Evolutionary conservation across 805 yeast genomes (phyloP).

Genomic region (Hanseniaspora lindneri): DNA sequence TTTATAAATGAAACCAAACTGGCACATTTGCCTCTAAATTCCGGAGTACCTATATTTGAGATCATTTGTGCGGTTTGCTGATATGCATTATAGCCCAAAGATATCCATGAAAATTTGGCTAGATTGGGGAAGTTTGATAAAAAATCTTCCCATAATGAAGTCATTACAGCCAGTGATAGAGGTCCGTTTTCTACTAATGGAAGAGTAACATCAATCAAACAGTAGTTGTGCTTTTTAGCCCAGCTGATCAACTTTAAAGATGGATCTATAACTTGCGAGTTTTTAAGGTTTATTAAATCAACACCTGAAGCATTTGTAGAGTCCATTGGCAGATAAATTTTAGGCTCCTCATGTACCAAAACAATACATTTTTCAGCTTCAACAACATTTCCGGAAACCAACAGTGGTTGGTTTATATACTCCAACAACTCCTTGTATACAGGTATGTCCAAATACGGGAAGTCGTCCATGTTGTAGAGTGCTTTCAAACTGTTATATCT

Average conservation of each 20-base stretch:
- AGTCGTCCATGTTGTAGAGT: conserved; percentile 3
- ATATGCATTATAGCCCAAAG: conserved; percentile 49
- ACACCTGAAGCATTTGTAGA: conserved; percentile 54
- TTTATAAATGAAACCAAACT: conserved; percentile 12
- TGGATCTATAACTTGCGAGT: conserved; percentile 47
- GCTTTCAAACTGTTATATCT: conserved; percentile 4
- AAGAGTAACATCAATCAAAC: conserved; percentile 72
- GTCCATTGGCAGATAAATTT: conserved; percentile 12
- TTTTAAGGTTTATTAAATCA: conserved; percentile 9
- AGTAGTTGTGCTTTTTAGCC: conserved; percentile 49
- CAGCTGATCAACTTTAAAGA: conserved; percentile 60
- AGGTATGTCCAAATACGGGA: conserved; percentile 11
- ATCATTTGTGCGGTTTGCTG: conserved; percentile 29
- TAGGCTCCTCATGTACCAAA: conserved; percentile 14
- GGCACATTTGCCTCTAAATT: conserved; percentile 13
- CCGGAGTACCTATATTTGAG: conserved; percentile 13
- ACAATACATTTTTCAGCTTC: conserved; percentile 11
- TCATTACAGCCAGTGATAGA: conserved; percentile 62
- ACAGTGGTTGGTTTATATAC: conserved; percentile 3
- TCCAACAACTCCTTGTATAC: conserved; percentile 9
- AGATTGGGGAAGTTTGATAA: conserved; percentile 57
- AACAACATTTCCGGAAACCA: conserved; percentile 7
- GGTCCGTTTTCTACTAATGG: conserved; percentile 59
- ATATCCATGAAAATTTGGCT: conserved; percentile 63
- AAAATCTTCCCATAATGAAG: conserved; percentile 85